phyloP scores from a whole-genome alignment of 2,329 filamentous ascomycete genomes.

The Metarhizium humberi region DNA sequence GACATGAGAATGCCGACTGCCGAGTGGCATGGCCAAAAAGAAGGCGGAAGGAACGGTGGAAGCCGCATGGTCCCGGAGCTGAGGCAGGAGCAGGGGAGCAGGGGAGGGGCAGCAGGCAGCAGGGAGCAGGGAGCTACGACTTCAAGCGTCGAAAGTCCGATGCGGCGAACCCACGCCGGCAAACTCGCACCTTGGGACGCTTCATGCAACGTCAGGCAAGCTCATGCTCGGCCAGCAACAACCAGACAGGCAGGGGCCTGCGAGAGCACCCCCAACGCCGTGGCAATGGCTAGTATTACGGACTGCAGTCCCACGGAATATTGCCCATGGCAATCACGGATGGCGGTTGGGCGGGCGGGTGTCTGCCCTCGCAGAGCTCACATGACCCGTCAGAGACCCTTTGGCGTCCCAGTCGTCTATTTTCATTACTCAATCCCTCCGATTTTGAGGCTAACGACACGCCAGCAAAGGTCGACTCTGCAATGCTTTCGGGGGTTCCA shows the following conservation, averaged over 20 bases:
- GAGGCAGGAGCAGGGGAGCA: not conserved
- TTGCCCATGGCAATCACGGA: not conserved
- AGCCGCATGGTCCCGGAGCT: not conserved
- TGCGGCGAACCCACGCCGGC: not conserved
- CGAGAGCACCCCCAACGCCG: too few relatives aligned
- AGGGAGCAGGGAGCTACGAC: not conserved
- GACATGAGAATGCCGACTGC: not conserved
- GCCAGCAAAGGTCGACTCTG: conserved; percentile 4
- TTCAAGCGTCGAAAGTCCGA: not conserved
- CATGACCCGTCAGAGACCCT: conserved; percentile 6
- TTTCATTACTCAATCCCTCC: conserved; percentile 11
- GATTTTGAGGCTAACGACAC: conserved; percentile 1
- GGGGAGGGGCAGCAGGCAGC: not conserved
- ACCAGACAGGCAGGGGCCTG: too few relatives aligned
- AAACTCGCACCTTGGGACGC: not conserved
- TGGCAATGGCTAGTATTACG: too few relatives aligned
- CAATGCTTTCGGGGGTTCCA: conserved; percentile 1
- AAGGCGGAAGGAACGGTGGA: not conserved
- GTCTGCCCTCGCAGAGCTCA: conserved; percentile 4
- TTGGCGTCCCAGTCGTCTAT: conserved; percentile 2
- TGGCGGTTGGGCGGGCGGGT: not conserved
- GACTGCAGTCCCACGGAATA: too few relatives aligned
- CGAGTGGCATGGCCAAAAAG: not conserved
- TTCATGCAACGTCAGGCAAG: not conserved
- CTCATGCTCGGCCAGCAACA: too few relatives aligned